Percentiles rank a stretch among this genome's conserved stretches.
Evolutionary conservation across 495 filamentous ascomycete species (phyloP).

Genomic region (Pyronema omphalodes): DNA sequence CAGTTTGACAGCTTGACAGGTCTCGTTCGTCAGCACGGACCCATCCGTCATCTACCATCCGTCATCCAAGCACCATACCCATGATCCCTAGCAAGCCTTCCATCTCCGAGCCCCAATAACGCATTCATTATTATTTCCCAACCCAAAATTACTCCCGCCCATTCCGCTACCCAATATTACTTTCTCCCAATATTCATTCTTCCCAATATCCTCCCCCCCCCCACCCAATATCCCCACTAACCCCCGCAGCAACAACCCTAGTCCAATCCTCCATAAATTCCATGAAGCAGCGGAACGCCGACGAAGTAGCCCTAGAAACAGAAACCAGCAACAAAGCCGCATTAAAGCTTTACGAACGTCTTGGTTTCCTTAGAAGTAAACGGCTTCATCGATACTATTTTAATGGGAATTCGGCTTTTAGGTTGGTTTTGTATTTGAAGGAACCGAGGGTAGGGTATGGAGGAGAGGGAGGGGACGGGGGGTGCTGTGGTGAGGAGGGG

Average conservation of each 20-base stretch:
- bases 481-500: conserved; percentile 1
- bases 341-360: conserved; percentile 79
- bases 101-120: no score
- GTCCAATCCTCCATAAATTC: conserved; percentile 83
- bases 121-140: no score
- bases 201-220: no score
- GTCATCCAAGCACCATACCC: no score
- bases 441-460: not conserved
- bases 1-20: no score
- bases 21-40: no score
- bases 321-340: conserved; percentile 87
- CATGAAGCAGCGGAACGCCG: conserved; percentile 67
- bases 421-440: conserved; percentile 70
- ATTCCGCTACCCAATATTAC: no score
- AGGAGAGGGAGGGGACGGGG: conserved; percentile 1
- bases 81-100: no score
- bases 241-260: conserved; percentile 43
- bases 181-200: no score
- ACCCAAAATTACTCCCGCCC: no score
- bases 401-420: conserved; percentile 87
- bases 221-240: not conserved
- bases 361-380: conserved; percentile 88
- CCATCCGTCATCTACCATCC: no score
- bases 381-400: conserved; percentile 89
- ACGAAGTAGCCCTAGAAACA: conserved; percentile 91